Conservation (phyloP, 441 rosid genomes). For the Erodium trifolium region DNA sequence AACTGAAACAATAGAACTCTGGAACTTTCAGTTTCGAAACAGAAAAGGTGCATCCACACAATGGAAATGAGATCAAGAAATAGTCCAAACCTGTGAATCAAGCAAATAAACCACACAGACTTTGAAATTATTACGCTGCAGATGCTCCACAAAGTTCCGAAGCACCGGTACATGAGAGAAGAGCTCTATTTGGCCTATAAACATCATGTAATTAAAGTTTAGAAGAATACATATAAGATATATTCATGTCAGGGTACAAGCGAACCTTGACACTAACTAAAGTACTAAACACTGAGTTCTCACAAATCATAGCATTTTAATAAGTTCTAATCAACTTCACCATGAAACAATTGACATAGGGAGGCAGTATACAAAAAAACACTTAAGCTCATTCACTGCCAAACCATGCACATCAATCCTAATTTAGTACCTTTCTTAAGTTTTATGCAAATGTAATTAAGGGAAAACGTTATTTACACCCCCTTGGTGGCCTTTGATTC, state of each 20-base stretch:
- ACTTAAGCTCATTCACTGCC: neutral
- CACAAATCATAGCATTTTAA: neutral
- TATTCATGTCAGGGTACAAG: neutral
- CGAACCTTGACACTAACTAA: neutral
- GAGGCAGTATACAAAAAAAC: neutral
- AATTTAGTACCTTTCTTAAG: neutral
- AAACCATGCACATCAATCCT: constrained; percentile 1
- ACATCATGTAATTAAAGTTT: constrained; percentile 6
- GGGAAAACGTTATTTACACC: too few species aligned
- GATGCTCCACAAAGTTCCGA: constrained; percentile 76
- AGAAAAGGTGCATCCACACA: constrained; percentile 2
- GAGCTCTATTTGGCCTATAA: constrained; percentile 79
- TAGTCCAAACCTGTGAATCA: constrained; percentile 74
- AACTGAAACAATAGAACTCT: constrained; percentile 41
- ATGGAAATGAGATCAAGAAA: constrained; percentile 12
- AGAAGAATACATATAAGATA: neutral
- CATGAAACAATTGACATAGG: neutral
- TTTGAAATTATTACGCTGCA: constrained; percentile 63
- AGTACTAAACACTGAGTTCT: neutral
- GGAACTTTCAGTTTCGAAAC: neutral
- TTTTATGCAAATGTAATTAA: neutral
- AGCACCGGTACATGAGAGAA: constrained; percentile 90
- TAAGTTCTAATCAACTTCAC: neutral
- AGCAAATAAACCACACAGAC: constrained; percentile 76
- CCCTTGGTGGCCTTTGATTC: too few species aligned